These are phyloP conservation scores for Zygosaccharomyces bailii DNA, from an alignment of 805 yeast genomes.

Conservation along the genomic window DNA sequence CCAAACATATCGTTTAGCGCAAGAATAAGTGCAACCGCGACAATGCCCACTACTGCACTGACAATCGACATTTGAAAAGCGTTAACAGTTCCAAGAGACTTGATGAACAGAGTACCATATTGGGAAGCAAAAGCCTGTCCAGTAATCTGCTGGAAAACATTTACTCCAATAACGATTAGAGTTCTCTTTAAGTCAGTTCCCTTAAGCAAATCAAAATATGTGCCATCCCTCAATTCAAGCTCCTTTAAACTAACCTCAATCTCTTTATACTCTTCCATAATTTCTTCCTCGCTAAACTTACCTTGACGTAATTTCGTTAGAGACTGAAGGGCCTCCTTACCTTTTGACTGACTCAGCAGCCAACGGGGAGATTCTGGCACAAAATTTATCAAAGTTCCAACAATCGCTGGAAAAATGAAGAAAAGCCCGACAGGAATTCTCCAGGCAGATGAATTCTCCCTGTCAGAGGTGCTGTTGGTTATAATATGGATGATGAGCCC, in stretches of 20 bases:
- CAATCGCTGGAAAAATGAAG: slow-evolving; percentile 10
- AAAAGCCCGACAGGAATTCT: slow-evolving; percentile 8
- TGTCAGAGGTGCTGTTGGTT: slow-evolving; percentile 6
- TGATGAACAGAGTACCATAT: slow-evolving; percentile 10
- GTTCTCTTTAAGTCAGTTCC: slow-evolving; percentile 6
- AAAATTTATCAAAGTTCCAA: slow-evolving; percentile 8
- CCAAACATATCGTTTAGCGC: slow-evolving; percentile 5
- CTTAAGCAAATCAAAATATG: slow-evolving; percentile 4
- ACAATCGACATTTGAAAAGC: slow-evolving; percentile 10
- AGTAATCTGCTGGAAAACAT: slow-evolving; percentile 10
- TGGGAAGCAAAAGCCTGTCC: slow-evolving; percentile 12
- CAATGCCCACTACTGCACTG: slow-evolving; percentile 6
- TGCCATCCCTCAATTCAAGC: neutral
- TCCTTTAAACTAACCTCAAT: slow-evolving; percentile 4
- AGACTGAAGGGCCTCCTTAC: slow-evolving; percentile 6
- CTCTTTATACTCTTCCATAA: slow-evolving; percentile 3
- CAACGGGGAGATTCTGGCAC: slow-evolving; percentile 9
- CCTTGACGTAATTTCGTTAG: slow-evolving; percentile 4
- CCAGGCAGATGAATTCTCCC: slow-evolving; percentile 5
- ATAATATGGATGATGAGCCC: slow-evolving; percentile 9
- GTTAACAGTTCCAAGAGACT: slow-evolving; percentile 8
- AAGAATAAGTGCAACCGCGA: slow-evolving; percentile 3
- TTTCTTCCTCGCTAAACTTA: slow-evolving; percentile 5
- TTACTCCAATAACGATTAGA: slow-evolving; percentile 6
- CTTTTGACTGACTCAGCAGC: slow-evolving; percentile 2